Conservation (phyloP, 2,329 filamentous ascomycete species). For the Trichoderma breve region DNA sequence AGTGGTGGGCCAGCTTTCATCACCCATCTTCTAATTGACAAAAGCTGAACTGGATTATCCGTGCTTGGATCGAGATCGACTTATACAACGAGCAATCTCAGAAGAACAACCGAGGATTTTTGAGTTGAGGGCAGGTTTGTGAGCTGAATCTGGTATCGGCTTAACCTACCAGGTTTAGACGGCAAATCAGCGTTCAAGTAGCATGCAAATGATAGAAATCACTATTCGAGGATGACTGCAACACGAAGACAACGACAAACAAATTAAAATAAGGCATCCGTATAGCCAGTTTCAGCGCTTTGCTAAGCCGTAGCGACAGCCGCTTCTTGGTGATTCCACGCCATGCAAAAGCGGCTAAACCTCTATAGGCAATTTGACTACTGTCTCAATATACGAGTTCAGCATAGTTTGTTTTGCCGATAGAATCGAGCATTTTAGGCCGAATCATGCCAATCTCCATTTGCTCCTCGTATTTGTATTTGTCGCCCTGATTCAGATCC, state of each 20-base stretch:
- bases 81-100: background rate
- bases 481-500: background rate
- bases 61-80: background rate
- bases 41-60: background rate
- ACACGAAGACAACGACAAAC: background rate
- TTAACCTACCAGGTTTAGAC: background rate
- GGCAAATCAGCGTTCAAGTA: background rate
- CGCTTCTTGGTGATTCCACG: background rate
- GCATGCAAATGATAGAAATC: background rate
- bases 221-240: background rate
- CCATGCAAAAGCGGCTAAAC: background rate
- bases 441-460: background rate
- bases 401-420: background rate
- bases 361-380: slow-evolving; percentile 5
- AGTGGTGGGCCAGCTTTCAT: background rate
- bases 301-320: background rate
- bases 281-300: background rate
- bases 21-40: background rate
- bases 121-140: background rate
- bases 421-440: background rate
- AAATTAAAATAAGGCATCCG: background rate
- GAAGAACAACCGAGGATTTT: background rate
- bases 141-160: background rate
- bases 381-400: background rate
- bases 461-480: background rate